Base-by-base conservation (phyloP, 1,284 basidiomycete genomes). In the Blastosporella zonata region DNA sequence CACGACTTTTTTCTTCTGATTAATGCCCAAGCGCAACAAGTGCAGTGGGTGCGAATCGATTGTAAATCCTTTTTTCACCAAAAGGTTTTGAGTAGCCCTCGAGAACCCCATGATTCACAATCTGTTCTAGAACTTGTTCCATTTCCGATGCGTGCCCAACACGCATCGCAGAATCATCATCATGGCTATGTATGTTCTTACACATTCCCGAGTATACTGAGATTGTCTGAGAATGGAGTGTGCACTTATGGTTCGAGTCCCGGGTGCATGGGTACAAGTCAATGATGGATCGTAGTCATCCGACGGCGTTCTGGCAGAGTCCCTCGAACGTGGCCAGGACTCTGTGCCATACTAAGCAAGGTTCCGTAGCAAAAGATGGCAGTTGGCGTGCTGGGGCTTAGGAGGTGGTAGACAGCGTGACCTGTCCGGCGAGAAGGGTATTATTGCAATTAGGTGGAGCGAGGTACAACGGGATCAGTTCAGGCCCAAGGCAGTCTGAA, bases 111-210 rank as follows among this genome's bases (percentile, higher is more conserved):
- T 36, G 42, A 47, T 47, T 46, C 27, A 49, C 23, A 43, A 37
- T 37, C 10, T 21, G 46, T 53, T 50, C 45, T 50, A 43, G 50
- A 53, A 49, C 21, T 42, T 42, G 40, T 34, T 45, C 36, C 35
- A 29, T 34, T 50, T 50, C 50, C 36, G 36, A 53, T 53, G 23
- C 31, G 23, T 28, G 41, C n/a, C 31, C 22, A 21, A n/a, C 23
- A 44, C 23, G 41, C 28, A 43, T 48, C 42, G 35, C 35, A 27
- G 28, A 33, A 47, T 45, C 43, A 50, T 52, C 47, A 53, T 47
- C 39, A 47, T 43, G 45, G 47, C 45, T 44, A 22, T 47, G 31
- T 45, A 40, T 33, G 34, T 38, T n/a, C 42, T 40, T 35, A 37
- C 46, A 49, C 43, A 46, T 31, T 31, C 29, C 29, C 12, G 29